Evolutionary conservation across 805 yeast species (phyloP), one percentile per base, ranked within the genome.

Genomic region (Candida oleophila): DNA sequence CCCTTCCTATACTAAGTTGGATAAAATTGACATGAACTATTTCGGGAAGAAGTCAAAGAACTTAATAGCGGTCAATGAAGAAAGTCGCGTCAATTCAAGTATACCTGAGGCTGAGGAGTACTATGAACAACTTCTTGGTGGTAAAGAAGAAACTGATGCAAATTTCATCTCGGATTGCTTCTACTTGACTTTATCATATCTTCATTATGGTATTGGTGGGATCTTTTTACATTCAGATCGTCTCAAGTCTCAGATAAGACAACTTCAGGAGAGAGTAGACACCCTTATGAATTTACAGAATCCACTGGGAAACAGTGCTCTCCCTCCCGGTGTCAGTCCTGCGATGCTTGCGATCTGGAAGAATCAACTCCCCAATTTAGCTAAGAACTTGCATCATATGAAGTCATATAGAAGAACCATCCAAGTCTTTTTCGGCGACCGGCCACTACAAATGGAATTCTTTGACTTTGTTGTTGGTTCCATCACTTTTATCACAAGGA

Each of bases 91-190:
- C 16, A 84, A 87, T 54, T 78, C 96, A 2, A 87, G 94, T 30
- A 74, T 79, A 39, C 77, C 77, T 47, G 94, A 87, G 56, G 85
- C 89, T 3, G 75, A 76, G 42, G 81, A 78, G 42, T 36, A n/a
- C 39, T 36, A 36, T 19, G 62, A 67, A 33, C 68, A 66, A 36
- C 61, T 70, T 11, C 30, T 25, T 7, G 30, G 30, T 25, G 30
- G 30, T 5, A 59, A 64, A n/a, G 65, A 50, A 62, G 76, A 22
- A 52, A 59, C 28, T 2, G 20, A 32, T 21, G 50, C 69, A 34
- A 92, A 94, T 57, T 94, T 94, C 62, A 89, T 94, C n/a, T 83
- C 96, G 7, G 94, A 92, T 54, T 85, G 96, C 57, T 94, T 90
- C 64, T 94, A 77, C 58, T 62, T 94, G 46, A 81, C 91, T 4